These are phyloP conservation scores for Exophiala oligosperma DNA, from an alignment of 2,329 filamentous ascomycete genomes.

Conservation along the genomic window DNA sequence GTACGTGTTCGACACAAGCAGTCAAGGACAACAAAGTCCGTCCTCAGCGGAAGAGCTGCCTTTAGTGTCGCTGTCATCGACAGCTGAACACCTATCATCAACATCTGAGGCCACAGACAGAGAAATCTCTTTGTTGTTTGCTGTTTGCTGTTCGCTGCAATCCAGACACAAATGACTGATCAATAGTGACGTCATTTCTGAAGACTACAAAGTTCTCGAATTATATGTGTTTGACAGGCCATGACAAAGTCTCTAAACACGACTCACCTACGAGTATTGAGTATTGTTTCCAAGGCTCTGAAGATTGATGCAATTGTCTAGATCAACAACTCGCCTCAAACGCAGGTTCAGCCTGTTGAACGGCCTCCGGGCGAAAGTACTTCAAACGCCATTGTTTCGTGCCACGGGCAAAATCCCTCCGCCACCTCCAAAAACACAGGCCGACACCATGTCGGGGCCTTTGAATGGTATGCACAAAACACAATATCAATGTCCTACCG, in stretches of 20 bases:
- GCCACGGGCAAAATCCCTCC: constrained; percentile 8
- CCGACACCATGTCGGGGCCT: constrained; percentile 17
- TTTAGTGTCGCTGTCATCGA: no score
- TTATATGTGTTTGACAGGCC: not conserved
- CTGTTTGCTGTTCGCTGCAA: no score
- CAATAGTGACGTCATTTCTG: not conserved
- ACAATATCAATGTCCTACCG: not conserved
- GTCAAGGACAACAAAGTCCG: no score
- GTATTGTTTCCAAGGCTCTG: not conserved
- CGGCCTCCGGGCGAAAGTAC: constrained; percentile 16
- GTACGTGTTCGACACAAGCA: no score
- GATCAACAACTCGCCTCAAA: not conserved
- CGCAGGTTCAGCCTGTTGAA: constrained; percentile 21
- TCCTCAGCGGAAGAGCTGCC: no score
- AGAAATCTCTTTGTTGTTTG: no score
- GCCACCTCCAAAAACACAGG: constrained; percentile 1
- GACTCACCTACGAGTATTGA: constrained; percentile 5
- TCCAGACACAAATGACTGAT: not conserved
- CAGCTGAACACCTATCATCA: no score
- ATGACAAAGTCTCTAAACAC: constrained; percentile 23
- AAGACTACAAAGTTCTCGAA: not conserved
- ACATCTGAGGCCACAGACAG: no score
- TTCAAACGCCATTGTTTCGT: constrained; percentile 16
- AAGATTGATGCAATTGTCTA: constrained; percentile 11
- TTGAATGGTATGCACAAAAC: constrained; percentile 16